phyloP scores from a whole-genome alignment of 306 rosid species.

The Adenanthera pavonina region DNA sequence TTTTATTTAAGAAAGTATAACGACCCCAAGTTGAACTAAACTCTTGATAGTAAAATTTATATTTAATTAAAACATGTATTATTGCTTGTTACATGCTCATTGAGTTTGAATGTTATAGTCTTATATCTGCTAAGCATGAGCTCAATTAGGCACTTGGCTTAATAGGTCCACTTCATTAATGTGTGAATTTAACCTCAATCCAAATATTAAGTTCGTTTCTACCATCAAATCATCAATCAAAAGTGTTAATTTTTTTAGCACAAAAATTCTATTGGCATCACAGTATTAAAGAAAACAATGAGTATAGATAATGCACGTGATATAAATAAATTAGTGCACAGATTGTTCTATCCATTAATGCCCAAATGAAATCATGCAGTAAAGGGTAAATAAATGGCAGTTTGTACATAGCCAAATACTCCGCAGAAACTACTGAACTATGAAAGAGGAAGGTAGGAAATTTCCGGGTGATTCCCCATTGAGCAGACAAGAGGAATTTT shows the following conservation, averaged over 20 bases:
- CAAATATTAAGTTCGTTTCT: too few relatives aligned
- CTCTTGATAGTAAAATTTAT: too few relatives aligned
- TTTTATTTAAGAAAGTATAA: too few relatives aligned
- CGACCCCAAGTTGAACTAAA: too few relatives aligned
- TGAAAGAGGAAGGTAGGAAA: slow-evolving; percentile 30
- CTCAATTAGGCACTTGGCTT: not conserved
- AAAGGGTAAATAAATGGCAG: not conserved
- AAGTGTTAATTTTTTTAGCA: too few relatives aligned
- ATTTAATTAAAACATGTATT: too few relatives aligned
- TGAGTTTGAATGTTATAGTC: not conserved
- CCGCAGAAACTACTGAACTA: slow-evolving; percentile 15
- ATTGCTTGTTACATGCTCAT: not conserved
- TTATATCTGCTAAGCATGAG: not conserved
- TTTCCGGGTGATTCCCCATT: slow-evolving; percentile 41
- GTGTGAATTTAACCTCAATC: not conserved
- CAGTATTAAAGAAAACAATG: not conserved
- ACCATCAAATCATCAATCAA: too few relatives aligned
- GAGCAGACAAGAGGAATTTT: slow-evolving; percentile 50
- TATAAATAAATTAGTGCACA: not conserved
- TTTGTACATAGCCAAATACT: slow-evolving; percentile 9
- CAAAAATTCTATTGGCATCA: not conserved
- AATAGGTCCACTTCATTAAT: not conserved
- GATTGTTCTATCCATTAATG: slow-evolving; percentile 2
- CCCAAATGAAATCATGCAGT: not conserved
- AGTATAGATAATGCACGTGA: not conserved